phyloP scores from a whole-genome alignment of 1,284 basidiomycete species.

The Neonothopanus nambi region DNA sequence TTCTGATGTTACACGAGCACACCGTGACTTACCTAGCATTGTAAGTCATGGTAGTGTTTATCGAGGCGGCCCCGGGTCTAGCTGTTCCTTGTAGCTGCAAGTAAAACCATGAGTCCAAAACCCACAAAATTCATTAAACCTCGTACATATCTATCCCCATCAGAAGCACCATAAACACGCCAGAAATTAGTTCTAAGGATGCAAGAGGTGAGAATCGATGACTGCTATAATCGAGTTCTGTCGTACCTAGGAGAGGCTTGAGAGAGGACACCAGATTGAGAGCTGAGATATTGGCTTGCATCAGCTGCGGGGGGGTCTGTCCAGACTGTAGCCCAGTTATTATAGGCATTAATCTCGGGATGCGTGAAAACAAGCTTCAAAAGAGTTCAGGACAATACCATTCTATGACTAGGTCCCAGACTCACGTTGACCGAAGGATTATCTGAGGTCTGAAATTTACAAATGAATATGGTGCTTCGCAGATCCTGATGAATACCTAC shows the following conservation, averaged over 20 bases:
- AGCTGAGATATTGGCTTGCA: constrained; percentile 50
- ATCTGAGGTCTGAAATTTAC: constrained; percentile 43
- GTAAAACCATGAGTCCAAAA: neutral
- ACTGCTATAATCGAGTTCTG: neutral
- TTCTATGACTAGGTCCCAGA: neutral
- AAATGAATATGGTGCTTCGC: no score
- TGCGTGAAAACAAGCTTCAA: constrained; percentile 62
- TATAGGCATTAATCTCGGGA: constrained; percentile 59
- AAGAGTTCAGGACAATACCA: neutral
- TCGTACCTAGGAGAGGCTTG: constrained; percentile 56
- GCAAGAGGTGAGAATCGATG: neutral
- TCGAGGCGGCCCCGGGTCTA: constrained; percentile 60
- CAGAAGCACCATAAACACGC: constrained; percentile 49
- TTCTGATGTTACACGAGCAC: neutral
- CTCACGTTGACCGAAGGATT: constrained; percentile 65
- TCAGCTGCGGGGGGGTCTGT: constrained; percentile 53
- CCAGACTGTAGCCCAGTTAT: constrained; percentile 66
- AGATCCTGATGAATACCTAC: constrained; percentile 25
- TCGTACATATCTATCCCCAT: constrained; percentile 52
- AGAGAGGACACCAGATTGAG: constrained; percentile 56
- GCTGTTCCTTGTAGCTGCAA: constrained; percentile 60
- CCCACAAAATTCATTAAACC: constrained; percentile 17
- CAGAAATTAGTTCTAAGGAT: constrained; percentile 58
- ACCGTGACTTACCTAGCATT: constrained; percentile 38
- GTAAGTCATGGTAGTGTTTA: constrained; percentile 50